phyloP scores from a whole-genome alignment of 1,284 basidiomycete genomes.

The Melampsora medusae region DNA sequence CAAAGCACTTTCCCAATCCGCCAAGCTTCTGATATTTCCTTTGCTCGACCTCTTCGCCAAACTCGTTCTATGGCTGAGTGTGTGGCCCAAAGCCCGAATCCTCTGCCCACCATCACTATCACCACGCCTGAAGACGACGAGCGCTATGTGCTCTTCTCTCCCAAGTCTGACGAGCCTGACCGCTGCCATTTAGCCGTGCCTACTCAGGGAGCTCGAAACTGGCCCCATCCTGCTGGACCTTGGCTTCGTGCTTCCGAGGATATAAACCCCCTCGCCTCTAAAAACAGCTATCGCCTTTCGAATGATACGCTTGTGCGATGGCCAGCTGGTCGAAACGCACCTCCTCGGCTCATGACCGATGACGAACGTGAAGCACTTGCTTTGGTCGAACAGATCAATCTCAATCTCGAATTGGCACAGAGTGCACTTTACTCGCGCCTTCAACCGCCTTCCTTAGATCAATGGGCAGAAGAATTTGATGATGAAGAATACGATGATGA shows the following conservation, averaged over 20 bases:
- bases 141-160: constrained; percentile 9
- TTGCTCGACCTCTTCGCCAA: no score
- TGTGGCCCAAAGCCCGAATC: no score
- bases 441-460: no score
- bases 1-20: no score
- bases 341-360: constrained; percentile 27
- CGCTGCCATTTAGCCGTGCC: constrained; percentile 17
- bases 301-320: constrained; percentile 23
- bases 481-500: constrained; percentile 18
- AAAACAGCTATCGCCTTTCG: constrained; percentile 17
- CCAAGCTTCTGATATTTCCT: no score
- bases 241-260: constrained; percentile 27
- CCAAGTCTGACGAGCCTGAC: no score
- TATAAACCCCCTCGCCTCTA: background rate
- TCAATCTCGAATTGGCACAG: constrained; percentile 23
- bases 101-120: constrained; percentile 25
- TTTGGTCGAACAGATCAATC: constrained; percentile 14
- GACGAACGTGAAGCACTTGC: constrained; percentile 14
- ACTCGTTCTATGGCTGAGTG: no score
- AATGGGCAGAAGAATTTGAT: background rate
- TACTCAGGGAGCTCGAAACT: constrained; percentile 1
- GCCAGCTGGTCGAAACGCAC: constrained; percentile 9
- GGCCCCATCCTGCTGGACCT: constrained; percentile 33
- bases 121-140: constrained; percentile 24
- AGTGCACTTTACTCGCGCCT: constrained; percentile 18